phyloP scores from a whole-genome alignment of 306 rosid species.

The Abrus pulchellus region DNA sequence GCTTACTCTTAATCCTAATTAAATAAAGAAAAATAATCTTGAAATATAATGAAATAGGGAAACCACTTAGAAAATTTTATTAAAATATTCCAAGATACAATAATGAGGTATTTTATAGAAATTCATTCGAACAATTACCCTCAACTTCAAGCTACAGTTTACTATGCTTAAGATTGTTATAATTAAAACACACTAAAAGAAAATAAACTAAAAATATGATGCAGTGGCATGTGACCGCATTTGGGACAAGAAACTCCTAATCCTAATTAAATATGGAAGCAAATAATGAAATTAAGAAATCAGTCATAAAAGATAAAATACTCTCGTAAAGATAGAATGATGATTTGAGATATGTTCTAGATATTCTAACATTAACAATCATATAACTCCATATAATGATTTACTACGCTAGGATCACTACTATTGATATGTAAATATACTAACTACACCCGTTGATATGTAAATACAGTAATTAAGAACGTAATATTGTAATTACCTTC shows the following conservation, averaged over 20 bases:
- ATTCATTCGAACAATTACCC: not conserved
- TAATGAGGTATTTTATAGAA: not conserved
- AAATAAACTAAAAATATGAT: not conserved
- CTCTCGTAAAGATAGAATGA: not conserved
- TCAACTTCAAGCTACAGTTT: not conserved
- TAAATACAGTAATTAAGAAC: too few species aligned
- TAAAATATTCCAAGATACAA: not conserved
- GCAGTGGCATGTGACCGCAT: not conserved
- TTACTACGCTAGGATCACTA: too few species aligned
- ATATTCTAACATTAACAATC: slow-evolving; percentile 21
- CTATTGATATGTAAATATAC: too few species aligned
- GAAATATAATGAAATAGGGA: slow-evolving; percentile 7
- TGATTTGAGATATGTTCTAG: not conserved
- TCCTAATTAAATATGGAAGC: slow-evolving; percentile 6
- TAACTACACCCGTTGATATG: too few species aligned
- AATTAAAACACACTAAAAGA: not conserved
- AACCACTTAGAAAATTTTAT: not conserved
- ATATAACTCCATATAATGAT: not conserved
- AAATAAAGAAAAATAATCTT: not conserved
- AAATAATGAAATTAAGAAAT: slow-evolving; percentile 1
- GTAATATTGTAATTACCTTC: too few species aligned
- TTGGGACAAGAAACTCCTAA: not conserved
- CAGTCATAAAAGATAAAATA: not conserved
- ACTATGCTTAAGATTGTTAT: not conserved
- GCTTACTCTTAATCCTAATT: not conserved